These are phyloP conservation scores for Venturia oleaginea DNA, from an alignment of 2,329 filamentous ascomycete species.

Conservation along the genomic window DNA sequence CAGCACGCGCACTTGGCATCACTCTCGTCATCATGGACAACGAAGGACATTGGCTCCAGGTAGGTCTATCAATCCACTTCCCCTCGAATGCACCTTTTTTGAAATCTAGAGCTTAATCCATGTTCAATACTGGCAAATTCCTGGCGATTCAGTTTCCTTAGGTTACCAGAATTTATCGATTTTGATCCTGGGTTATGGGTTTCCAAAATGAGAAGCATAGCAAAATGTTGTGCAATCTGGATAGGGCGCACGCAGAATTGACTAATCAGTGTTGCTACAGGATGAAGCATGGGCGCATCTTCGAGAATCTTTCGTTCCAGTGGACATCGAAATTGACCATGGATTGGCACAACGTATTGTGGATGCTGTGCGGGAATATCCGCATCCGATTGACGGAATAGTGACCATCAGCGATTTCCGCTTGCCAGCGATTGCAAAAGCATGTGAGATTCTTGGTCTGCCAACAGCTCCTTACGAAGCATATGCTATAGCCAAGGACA, in stretches of 20 bases:
- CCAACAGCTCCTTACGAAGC: slow-evolving; percentile 22
- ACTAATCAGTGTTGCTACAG: no score
- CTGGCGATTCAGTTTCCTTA: no score
- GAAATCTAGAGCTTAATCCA: no score
- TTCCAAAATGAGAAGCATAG: no score
- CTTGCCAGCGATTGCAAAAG: slow-evolving; percentile 22
- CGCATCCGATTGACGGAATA: slow-evolving; percentile 24
- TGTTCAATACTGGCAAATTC: no score
- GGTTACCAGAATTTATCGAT: no score
- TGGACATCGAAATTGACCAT: slow-evolving; percentile 23
- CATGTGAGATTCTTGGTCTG: slow-evolving; percentile 24
- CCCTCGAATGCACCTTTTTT: no score
- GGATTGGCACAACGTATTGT: slow-evolving; percentile 25
- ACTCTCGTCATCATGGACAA: slow-evolving; percentile 6
- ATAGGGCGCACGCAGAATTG: no score
- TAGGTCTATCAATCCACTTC: no score
- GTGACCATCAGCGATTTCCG: slow-evolving; percentile 25
- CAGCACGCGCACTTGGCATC: slow-evolving; percentile 7
- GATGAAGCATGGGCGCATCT: slow-evolving; percentile 18
- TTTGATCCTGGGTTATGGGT: no score
- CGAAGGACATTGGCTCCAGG: slow-evolving; percentile 9
- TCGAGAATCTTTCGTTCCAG: slow-evolving; percentile 27
- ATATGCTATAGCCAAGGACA: slow-evolving; percentile 25
- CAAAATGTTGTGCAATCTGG: no score
- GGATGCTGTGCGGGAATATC: slow-evolving; percentile 22